Percentiles rank a stretch among this genome's conserved stretches.
Evolutionary conservation across 148 eudicot genomes (phyloP).

Genomic region (Silene latifolia): DNA sequence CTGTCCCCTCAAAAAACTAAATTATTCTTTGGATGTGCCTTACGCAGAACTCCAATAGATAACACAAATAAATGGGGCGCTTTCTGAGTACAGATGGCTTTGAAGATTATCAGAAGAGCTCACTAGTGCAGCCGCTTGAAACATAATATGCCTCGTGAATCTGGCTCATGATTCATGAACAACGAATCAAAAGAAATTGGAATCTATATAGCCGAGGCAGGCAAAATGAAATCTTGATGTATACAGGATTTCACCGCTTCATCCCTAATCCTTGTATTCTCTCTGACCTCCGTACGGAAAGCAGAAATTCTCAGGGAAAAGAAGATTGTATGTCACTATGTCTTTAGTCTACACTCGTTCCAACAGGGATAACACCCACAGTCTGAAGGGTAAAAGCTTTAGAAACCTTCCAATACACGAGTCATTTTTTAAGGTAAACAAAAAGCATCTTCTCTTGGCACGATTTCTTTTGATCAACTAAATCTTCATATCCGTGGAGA

Average conservation of each 20-base stretch:
- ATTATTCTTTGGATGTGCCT: neutral
- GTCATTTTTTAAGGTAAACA: neutral
- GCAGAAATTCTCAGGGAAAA: neutral
- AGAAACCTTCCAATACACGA: neutral
- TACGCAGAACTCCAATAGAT: neutral
- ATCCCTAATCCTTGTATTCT: neutral
- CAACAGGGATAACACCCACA: no score
- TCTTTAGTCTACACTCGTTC: neutral
- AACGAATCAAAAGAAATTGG: neutral
- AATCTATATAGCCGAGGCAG: neutral
- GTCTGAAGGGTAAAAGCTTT: no score
- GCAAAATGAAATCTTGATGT: neutral
- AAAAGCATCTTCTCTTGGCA: neutral
- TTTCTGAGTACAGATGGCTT: neutral
- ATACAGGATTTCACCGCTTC: neutral
- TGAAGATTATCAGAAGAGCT: neutral
- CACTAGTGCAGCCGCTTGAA: neutral
- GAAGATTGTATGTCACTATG: neutral
- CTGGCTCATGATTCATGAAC: conserved; percentile 1
- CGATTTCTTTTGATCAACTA: no score
- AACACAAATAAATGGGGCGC: neutral
- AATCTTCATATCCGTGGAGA: no score
- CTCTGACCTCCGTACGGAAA: neutral
- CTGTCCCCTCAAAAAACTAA: neutral
- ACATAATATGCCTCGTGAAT: neutral